Conservation (phyloP, 2,329 filamentous ascomycete genomes). For the Fusarium domesticum region DNA sequence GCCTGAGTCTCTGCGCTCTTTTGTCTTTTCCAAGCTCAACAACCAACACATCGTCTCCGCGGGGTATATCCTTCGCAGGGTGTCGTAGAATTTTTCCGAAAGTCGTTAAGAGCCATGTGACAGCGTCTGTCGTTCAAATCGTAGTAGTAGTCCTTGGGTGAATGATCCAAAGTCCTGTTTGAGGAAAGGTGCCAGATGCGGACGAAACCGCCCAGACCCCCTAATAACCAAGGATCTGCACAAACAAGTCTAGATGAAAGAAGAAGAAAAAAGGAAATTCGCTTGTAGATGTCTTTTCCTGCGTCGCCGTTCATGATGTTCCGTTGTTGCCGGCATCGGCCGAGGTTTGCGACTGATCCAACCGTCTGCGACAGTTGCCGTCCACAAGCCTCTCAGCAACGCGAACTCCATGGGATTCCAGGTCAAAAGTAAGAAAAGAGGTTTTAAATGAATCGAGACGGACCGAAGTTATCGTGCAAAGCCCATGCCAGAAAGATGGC, state of each 20-base stretch:
- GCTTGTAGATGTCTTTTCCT: slow-evolving; percentile 26
- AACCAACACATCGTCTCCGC: slow-evolving; percentile 37
- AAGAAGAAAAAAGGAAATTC: slow-evolving; percentile 26
- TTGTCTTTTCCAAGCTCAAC: slow-evolving; percentile 33
- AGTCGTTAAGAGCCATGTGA: slow-evolving; percentile 38
- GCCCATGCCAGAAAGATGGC: slow-evolving; percentile 26
- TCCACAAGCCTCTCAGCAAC: slow-evolving; percentile 6
- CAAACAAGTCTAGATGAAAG: slow-evolving; percentile 32
- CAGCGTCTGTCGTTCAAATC: slow-evolving; percentile 36
- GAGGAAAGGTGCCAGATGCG: slow-evolving; percentile 30
- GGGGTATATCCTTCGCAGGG: slow-evolving; percentile 43
- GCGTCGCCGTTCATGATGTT: slow-evolving; percentile 8
- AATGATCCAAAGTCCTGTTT: slow-evolving; percentile 34
- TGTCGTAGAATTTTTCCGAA: slow-evolving; percentile 35
- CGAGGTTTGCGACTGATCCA: background rate
- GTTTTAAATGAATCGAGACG: slow-evolving; percentile 28
- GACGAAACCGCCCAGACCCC: slow-evolving; percentile 26
- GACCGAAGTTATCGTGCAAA: slow-evolving; percentile 32
- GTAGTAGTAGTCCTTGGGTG: slow-evolving; percentile 34
- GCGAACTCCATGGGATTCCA: slow-evolving; percentile 11
- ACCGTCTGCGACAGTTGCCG: too few species aligned
- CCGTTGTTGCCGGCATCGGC: slow-evolving; percentile 2
- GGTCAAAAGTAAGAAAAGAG: slow-evolving; percentile 22
- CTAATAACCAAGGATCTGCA: slow-evolving; percentile 31
- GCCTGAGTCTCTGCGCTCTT: slow-evolving; percentile 29